Base-by-base conservation (phyloP, 495 filamentous ascomycete species). In the Tuber umbilicatum region DNA sequence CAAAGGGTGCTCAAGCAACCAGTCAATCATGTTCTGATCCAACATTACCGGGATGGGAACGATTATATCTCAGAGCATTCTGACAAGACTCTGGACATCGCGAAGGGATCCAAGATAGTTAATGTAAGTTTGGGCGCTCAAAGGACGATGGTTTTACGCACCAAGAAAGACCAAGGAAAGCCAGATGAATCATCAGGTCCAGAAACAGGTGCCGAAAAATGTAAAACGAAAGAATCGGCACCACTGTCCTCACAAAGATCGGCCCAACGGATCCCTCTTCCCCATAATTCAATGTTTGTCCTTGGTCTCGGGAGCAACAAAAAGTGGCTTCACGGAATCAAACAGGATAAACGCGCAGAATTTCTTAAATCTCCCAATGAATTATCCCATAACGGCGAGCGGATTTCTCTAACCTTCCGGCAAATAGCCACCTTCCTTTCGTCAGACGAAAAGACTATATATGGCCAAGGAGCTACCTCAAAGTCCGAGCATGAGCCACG, bases 41-140 rank as follows among this genome's bases (percentile, higher is more conserved):
- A 99, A 81, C 88, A 94, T 64, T 99, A 99, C 80, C 94, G 95
- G 16, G 86, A 88, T 78, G 94, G 96, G 31, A 87, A 90, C n/a
- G 95, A 99, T 83, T 91, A 92, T 78, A 99, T 99, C 75, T 97
- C 93, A 14, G 96, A 99, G 81, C 95, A 99, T 82, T 93, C 91
- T 41, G 95, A 99, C 81, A 99, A 99, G 84, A 97, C 94, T 0
- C 84, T 99, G 9, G 95, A 99, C 78, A 96, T 99, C 72, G 90
- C 88, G 45, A 89, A 87, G 64, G 90, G 88, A 19, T 94, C 90
- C 19, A 92, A 85, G 73, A 97, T 99, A 75, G 93, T 93, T 72
- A 98, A 98, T 81, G 90, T 97, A 69, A 97, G 93, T 74, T 86
- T 99, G 31, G 95, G 95, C 7, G 95, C 94, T 2, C 90, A 96